These are phyloP conservation scores for Pleodorina starrii DNA, from an alignment of 139 green algal species.

Conservation along the genomic window DNA sequence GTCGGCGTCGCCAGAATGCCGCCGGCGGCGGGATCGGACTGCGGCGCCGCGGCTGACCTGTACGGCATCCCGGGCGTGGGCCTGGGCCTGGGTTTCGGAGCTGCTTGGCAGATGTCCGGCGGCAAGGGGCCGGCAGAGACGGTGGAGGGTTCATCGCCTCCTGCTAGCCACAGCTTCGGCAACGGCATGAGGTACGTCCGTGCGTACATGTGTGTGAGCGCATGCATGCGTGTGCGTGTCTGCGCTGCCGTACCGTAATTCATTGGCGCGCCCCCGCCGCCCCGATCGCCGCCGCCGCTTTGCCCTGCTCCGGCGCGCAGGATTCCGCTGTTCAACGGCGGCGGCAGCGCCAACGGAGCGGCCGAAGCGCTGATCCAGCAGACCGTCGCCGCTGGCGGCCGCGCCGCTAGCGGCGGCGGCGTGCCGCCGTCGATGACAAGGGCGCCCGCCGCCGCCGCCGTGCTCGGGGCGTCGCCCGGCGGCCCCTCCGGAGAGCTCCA, in stretches of 20 bases:
- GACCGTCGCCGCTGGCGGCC: neutral
- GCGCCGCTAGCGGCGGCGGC: neutral
- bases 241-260: too few species aligned
- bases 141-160: conserved; percentile 4
- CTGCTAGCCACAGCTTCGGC: neutral
- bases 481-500: neutral
- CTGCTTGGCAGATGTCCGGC: neutral
- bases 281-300: neutral
- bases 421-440: neutral
- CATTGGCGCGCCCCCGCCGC: too few species aligned
- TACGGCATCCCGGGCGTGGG: neutral
- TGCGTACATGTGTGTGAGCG: too few species aligned
- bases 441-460: neutral
- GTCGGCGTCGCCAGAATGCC: neutral
- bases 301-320: neutral
- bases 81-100: neutral
- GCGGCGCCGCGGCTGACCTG: neutral
- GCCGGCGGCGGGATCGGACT: neutral
- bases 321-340: conserved; percentile 1
- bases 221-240: too few species aligned
- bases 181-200: neutral
- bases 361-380: neutral
- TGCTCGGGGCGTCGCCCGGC: conserved; percentile 2
- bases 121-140: neutral
- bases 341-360: neutral